A percentile compares a stretch with the other conserved stretches of the same genome.
phyloP scores from a whole-genome alignment of 2,329 filamentous ascomycete species.

The Fusarium clavum region DNA sequence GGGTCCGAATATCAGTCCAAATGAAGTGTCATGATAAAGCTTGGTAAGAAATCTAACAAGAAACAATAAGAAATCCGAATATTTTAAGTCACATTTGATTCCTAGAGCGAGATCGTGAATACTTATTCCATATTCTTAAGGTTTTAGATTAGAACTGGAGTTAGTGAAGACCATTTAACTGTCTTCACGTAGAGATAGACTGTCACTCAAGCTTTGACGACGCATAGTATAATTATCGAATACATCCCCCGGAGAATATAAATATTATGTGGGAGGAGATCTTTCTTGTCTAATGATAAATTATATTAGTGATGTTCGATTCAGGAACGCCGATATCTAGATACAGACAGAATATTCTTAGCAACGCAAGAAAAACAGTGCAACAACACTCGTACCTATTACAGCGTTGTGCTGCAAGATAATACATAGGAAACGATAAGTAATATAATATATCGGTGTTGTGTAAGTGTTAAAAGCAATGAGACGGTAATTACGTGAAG shows the following conservation, averaged over 20 bases:
- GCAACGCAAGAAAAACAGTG: not conserved
- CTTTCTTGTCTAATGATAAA: not conserved
- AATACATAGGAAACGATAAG: no score
- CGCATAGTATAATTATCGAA: not conserved
- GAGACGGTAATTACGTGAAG: not conserved
- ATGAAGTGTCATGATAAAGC: not conserved
- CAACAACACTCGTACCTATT: not conserved
- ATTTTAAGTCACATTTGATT: no score
- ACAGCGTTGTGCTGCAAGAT: no score
- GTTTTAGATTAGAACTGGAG: not conserved
- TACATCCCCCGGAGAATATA: not conserved
- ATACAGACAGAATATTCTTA: not conserved
- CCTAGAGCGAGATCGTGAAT: not conserved
- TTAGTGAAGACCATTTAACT: not conserved
- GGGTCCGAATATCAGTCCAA: not conserved
- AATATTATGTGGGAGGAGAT: not conserved
- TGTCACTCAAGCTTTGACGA: not conserved
- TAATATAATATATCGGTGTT: not conserved
- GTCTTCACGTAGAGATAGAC: not conserved
- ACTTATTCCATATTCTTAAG: not conserved
- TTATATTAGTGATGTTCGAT: not conserved
- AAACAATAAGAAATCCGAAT: not conserved
- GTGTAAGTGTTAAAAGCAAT: not conserved
- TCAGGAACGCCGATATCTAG: not conserved
- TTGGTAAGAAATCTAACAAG: not conserved